Base-by-base conservation (phyloP, 2,329 filamentous ascomycete genomes). In the Cadophora malorum region DNA sequence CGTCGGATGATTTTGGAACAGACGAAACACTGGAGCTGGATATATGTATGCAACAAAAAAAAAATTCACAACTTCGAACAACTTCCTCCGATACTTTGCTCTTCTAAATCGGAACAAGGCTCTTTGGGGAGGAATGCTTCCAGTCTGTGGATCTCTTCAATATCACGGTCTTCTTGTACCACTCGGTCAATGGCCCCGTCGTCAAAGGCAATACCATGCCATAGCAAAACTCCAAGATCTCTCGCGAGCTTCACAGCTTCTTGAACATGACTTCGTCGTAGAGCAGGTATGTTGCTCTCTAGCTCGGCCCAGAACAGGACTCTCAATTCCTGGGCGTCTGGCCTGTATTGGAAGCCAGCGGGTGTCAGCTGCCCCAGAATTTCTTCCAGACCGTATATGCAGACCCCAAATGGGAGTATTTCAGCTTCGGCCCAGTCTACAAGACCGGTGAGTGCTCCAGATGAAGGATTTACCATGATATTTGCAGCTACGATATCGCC, bases 351-450 rank as follows among this genome's bases (percentile, higher is more conserved):
- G 38, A 78, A 79, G 1, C 74, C 72, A 5, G 65, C 67, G 3
- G 71, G 41, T 10, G 73, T 75, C n/a, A 83, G 74, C 66, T 80
- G 79, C 0, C 88, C 86, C 0, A 91, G 78, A 0, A 90, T 74
- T 75, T 88, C 83, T 73, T 90, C 88, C 0, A 90, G 76, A 0
- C 87, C 88, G 71, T 89, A 90, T 53, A 89, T 76, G 31, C 83
- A 84, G 3, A 85, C 80, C 0, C 88, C 88, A 71, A 89, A 88
- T 0, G 88, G 88, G 9, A 89, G 75, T 68, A 79, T 83, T 74
- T 90, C 88, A 0, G 84, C 86, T 74, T 91, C 88, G 0, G 86
- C 86, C 88, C 88, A 91, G 73, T 91, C 89, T 0, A 91, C 80
- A 0, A 90, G 67, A 0, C 88, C 89, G 0, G 74, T 79, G 8